phyloP scores from a whole-genome alignment of 495 filamentous ascomycete genomes.

The Aspergillus avenaceus region DNA sequence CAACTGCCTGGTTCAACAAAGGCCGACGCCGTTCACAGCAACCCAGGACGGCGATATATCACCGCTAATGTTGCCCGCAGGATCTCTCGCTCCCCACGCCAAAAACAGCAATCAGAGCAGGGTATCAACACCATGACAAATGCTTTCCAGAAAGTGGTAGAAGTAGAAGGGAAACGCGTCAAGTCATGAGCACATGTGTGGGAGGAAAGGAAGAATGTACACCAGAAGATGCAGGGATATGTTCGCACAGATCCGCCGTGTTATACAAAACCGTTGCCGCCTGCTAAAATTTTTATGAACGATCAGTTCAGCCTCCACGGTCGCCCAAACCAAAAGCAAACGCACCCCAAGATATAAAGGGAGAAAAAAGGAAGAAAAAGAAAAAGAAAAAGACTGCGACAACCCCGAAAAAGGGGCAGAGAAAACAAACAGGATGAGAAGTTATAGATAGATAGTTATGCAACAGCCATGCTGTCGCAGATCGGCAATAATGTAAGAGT shows the following conservation, averaged over 20 bases:
- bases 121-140: conserved; percentile 51
- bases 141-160: conserved; percentile 30
- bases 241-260: conserved; percentile 9
- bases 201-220: conserved; percentile 15
- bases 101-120: conserved; percentile 28
- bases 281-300: conserved; percentile 2
- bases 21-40: conserved; percentile 3
- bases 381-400: neutral
- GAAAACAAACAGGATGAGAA: conserved; percentile 1
- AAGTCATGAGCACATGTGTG: conserved; percentile 33
- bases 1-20: neutral
- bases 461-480: neutral
- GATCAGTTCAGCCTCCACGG: neutral
- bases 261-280: conserved; percentile 18
- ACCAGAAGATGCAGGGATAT: conserved; percentile 18
- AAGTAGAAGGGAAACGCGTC: conserved; percentile 15
- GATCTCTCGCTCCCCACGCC: conserved; percentile 6
- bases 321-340: conserved; percentile 1
- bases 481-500: neutral
- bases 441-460: neutral
- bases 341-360: conserved; percentile 5
- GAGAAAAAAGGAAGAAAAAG: neutral
- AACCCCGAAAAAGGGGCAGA: neutral
- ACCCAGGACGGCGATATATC: neutral
- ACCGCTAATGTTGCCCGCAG: conserved; percentile 10